Evolutionary conservation across 2,329 filamentous ascomycete genomes (phyloP).

Genomic region (Cordyceps pruinosa): DNA sequence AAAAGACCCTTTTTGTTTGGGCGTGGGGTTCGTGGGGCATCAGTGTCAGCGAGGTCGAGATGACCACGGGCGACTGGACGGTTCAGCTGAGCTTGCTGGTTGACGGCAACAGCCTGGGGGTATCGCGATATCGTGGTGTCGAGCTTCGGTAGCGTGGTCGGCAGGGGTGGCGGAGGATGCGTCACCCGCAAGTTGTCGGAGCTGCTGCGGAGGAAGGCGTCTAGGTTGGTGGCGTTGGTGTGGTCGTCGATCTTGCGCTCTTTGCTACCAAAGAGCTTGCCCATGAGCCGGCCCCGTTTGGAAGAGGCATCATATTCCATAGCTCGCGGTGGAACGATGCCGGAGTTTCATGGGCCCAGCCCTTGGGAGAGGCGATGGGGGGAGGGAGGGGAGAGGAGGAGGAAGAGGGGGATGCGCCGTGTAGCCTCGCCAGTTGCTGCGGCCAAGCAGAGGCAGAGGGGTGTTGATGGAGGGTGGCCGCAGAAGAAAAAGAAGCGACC

Average conservation of each 20-base stretch:
- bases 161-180: slow-evolving; percentile 38
- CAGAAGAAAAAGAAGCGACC: not conserved
- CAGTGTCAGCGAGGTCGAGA: slow-evolving; percentile 33
- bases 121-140: slow-evolving; percentile 52
- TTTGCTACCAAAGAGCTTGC: slow-evolving; percentile 51
- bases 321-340: slow-evolving; percentile 16
- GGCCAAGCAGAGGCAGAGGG: slow-evolving; percentile 15
- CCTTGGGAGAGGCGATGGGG: too few relatives aligned
- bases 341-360: slow-evolving; percentile 25
- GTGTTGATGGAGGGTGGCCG: not conserved
- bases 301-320: slow-evolving; percentile 41
- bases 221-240: slow-evolving; percentile 40
- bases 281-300: slow-evolving; percentile 52
- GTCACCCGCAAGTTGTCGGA: slow-evolving; percentile 49
- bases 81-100: slow-evolving; percentile 37
- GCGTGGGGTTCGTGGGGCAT: slow-evolving; percentile 39
- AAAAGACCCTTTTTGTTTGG: slow-evolving; percentile 58
- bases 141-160: slow-evolving; percentile 39
- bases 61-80: slow-evolving; percentile 33
- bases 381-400: too few relatives aligned
- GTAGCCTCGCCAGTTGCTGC: slow-evolving; percentile 16
- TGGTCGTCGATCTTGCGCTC: slow-evolving; percentile 32
- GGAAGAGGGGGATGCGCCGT: slow-evolving; percentile 13
- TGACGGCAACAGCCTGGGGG: slow-evolving; percentile 44
- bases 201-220: slow-evolving; percentile 51